Evolutionary conservation across 2,329 filamentous ascomycete genomes (phyloP).

Genomic region (Triangularia verruculosa): DNA sequence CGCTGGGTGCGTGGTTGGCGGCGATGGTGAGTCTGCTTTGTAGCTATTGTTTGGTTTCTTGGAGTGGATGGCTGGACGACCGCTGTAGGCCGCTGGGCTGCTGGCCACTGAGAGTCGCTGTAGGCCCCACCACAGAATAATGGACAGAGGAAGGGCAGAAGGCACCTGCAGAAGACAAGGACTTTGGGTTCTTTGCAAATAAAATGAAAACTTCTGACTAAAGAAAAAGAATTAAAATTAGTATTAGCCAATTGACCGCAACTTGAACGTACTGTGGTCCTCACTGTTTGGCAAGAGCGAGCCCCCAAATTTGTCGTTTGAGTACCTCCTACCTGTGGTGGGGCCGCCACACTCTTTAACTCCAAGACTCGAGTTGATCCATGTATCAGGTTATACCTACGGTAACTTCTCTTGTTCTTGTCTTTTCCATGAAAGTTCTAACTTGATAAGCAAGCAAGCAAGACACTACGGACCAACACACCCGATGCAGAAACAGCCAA

Average conservation of each 20-base stretch:
- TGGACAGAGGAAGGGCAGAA: not conserved
- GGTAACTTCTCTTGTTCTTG: no score
- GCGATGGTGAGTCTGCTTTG: not conserved
- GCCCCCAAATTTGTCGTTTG: not conserved
- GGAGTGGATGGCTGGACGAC: constrained; percentile 4
- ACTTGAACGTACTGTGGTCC: not conserved
- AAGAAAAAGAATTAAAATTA: not conserved
- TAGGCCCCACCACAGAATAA: constrained; percentile 1
- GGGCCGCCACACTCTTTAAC: not conserved
- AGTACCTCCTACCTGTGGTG: not conserved
- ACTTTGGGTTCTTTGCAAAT: not conserved
- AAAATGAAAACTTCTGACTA: not conserved
- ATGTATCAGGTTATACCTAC: not conserved
- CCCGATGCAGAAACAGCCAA: not conserved
- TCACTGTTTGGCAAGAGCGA: not conserved
- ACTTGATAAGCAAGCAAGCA: no score
- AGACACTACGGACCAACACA: no score
- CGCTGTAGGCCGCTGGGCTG: not conserved
- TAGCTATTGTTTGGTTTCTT: constrained; percentile 7
- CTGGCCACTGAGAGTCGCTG: not conserved
- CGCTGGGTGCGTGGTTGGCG: not conserved
- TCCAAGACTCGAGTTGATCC: not conserved
- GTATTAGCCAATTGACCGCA: not conserved
- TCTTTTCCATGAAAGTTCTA: no score
- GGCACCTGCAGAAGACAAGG: not conserved